phyloP scores from a whole-genome alignment of 2,329 filamentous ascomycete species.

The Fusarium secorum region DNA sequence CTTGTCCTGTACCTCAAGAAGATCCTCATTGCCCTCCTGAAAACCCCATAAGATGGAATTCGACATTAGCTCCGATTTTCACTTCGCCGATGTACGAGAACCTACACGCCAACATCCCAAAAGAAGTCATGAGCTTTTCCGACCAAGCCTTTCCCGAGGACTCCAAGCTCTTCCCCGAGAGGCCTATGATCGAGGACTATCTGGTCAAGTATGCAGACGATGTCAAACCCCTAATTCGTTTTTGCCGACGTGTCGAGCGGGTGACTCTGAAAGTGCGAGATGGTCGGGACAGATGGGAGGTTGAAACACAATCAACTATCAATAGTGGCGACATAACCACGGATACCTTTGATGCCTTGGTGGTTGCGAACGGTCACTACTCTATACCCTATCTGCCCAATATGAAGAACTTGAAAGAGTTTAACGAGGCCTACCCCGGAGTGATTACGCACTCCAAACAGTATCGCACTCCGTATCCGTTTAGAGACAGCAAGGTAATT shows the following conservation, averaged over 20 bases:
- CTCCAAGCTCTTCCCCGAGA: slow-evolving; percentile 76
- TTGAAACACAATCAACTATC: slow-evolving; percentile 62
- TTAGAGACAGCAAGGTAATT: slow-evolving; percentile 75
- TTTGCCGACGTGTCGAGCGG: slow-evolving; percentile 74
- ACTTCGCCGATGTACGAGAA: slow-evolving; percentile 84
- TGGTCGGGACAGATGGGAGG: slow-evolving; percentile 64
- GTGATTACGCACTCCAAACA: slow-evolving; percentile 79
- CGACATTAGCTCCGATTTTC: slow-evolving; percentile 64
- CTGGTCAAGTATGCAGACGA: slow-evolving; percentile 75
- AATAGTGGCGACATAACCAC: slow-evolving; percentile 51
- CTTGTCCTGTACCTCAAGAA: slow-evolving; percentile 71
- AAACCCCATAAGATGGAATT: slow-evolving; percentile 62
- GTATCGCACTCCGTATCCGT: slow-evolving; percentile 73
- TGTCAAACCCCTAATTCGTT: slow-evolving; percentile 71
- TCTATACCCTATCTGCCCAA: slow-evolving; percentile 72
- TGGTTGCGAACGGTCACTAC: slow-evolving; percentile 80
- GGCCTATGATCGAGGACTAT: slow-evolving; percentile 76
- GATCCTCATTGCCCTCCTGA: slow-evolving; percentile 69
- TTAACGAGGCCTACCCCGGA: slow-evolving; percentile 65
- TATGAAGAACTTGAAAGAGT: slow-evolving; percentile 66
- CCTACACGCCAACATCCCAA: slow-evolving; percentile 87
- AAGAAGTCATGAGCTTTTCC: slow-evolving; percentile 80
- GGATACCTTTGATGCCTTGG: slow-evolving; percentile 74
- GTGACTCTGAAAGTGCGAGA: slow-evolving; percentile 50
- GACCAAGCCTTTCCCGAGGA: slow-evolving; percentile 71